A percentile compares a stretch with the other conserved stretches of the same genome.
Evolutionary conservation across 1,284 basidiomycete genomes (phyloP).

Genomic region (Irpex rosettiformis): DNA sequence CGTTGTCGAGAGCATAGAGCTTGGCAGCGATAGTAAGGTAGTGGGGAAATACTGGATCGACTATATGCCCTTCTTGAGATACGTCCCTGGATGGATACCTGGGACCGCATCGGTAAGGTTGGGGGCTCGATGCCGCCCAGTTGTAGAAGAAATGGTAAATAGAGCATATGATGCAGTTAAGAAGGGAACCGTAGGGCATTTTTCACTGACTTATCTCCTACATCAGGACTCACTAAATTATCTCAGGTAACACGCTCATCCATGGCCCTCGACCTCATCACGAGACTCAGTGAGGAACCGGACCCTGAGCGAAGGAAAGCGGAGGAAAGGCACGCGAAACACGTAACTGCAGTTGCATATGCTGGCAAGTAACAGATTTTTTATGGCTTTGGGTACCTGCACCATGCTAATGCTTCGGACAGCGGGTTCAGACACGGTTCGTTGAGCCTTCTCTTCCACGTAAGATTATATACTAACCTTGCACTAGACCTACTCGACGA

Average conservation of each 20-base stretch:
- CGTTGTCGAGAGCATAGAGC: neutral
- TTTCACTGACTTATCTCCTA: neutral
- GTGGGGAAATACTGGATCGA: neutral
- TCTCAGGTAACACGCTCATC: neutral
- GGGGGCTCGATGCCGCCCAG: slow-evolving; percentile 35
- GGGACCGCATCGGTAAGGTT: slow-evolving; percentile 43
- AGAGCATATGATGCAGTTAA: slow-evolving; percentile 32
- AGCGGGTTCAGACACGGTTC: neutral
- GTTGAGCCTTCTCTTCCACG: neutral
- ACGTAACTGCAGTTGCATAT: neutral
- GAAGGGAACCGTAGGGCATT: slow-evolving; percentile 22
- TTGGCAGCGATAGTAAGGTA: neutral
- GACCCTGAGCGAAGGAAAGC: neutral
- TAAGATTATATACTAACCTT: neutral
- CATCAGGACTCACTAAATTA: neutral
- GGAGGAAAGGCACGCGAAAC: neutral
- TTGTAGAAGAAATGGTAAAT: slow-evolving; percentile 27
- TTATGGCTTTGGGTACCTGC: neutral
- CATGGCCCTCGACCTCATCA: neutral
- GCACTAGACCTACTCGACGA: neutral
- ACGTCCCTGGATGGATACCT: slow-evolving; percentile 44
- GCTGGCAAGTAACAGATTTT: neutral
- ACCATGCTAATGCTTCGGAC: neutral
- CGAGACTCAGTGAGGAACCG: neutral
- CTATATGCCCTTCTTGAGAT: slow-evolving; percentile 24